These are phyloP conservation scores for apple (Malus domestica) DNA, from an alignment of 306 rosid genomes.

Conservation along the genomic window ASM211411v1 NC_041803.1:14397501-14398000, in stretches of 20 bases:
- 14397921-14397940: slow-evolving; percentile 86
- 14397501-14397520: not conserved
- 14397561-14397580: not conserved
- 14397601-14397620: not conserved
- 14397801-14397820: slow-evolving; percentile 85
- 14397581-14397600: slow-evolving; percentile 4
- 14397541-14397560: not conserved
- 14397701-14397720: slow-evolving; percentile 88
- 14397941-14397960: slow-evolving; percentile 98
- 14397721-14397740: slow-evolving; percentile 77
- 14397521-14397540: not conserved
- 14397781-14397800: slow-evolving; percentile 76
- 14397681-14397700: slow-evolving; percentile 82
- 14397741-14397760: slow-evolving; percentile 95
- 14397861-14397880: slow-evolving; percentile 83
- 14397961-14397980: slow-evolving; percentile 89
- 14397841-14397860: slow-evolving; percentile 80
- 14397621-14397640: slow-evolving; percentile 34
- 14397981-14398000: slow-evolving; percentile 55
- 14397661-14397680: slow-evolving; percentile 80
- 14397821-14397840: slow-evolving; percentile 85
- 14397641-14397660: slow-evolving; percentile 89
- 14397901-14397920: slow-evolving; percentile 98
- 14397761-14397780: slow-evolving; percentile 85
- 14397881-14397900: slow-evolving; percentile 90